phyloP scores from a whole-genome alignment of 139 green algal species.

The Chlamydomonas asymmetrica region DNA sequence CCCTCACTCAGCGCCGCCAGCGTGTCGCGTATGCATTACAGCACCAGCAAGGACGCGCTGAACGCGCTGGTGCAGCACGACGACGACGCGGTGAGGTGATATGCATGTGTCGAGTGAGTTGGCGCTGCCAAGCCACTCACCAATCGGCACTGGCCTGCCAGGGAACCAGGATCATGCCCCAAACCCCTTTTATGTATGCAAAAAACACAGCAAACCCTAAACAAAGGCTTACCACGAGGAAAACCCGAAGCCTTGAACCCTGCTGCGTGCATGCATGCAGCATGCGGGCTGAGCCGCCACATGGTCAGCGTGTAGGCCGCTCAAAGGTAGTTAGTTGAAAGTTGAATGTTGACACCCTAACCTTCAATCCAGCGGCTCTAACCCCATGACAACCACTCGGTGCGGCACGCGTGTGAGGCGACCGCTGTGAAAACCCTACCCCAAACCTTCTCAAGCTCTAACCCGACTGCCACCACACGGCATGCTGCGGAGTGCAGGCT shows the following conservation, averaged over 20 bases:
- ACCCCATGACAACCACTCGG: too few species aligned
- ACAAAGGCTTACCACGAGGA: too few species aligned
- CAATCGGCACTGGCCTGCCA: too few species aligned
- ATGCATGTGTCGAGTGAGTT: not conserved
- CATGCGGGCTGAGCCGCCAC: not conserved
- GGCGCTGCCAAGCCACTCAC: too few species aligned
- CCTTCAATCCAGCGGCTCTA: too few species aligned
- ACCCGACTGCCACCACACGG: not conserved
- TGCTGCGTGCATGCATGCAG: too few species aligned
- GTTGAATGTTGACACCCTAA: not conserved
- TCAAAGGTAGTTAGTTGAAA: not conserved
- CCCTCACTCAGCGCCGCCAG: not conserved
- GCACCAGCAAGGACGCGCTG: not conserved
- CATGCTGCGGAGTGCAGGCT: too few species aligned
- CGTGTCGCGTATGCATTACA: not conserved
- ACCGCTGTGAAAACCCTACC: not conserved
- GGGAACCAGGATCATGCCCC: too few species aligned
- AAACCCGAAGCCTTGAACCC: too few species aligned
- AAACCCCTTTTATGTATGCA: too few species aligned
- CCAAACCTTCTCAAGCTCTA: not conserved
- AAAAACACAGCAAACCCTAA: too few species aligned
- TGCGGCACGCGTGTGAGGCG: not conserved
- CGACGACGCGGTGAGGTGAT: constrained; percentile 2
- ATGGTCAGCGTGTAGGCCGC: not conserved
- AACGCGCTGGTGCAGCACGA: constrained; percentile 14